phyloP scores from a whole-genome alignment of 2,329 filamentous ascomycete genomes.

The Fusarium sacchari region DNA sequence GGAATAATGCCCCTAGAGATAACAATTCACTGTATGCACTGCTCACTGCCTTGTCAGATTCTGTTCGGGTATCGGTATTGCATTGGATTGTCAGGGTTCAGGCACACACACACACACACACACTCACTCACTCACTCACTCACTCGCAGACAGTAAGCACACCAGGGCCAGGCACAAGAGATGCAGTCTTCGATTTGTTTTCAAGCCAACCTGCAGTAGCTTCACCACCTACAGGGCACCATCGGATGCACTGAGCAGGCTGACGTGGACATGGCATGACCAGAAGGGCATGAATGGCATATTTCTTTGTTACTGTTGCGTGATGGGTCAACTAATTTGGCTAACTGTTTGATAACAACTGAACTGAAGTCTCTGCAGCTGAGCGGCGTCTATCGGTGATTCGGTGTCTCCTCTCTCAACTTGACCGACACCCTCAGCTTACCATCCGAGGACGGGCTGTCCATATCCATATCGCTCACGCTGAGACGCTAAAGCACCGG shows the following conservation, averaged over 20 bases:
- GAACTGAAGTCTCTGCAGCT: constrained; percentile 15
- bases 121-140: background rate
- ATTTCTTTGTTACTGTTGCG: background rate
- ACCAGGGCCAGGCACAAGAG: constrained; percentile 6
- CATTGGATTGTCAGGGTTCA: constrained; percentile 18
- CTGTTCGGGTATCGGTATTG: constrained; percentile 23
- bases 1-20: background rate
- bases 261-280: constrained; percentile 39
- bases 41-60: constrained; percentile 8
- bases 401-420: background rate
- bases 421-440: constrained; percentile 19
- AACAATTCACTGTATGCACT: background rate
- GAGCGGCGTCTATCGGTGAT: constrained; percentile 7
- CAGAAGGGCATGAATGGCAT: background rate
- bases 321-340: background rate
- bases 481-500: background rate
- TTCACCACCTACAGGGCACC: constrained; percentile 10
- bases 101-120: background rate
- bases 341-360: background rate
- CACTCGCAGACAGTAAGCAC: background rate
- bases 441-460: constrained; percentile 1
- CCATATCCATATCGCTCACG: background rate
- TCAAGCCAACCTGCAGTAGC: constrained; percentile 2
- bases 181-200: constrained; percentile 9
- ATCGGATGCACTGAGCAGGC: background rate